A percentile compares a stretch with the other conserved stretches of the same genome.
phyloP scores from a whole-genome alignment of 2,329 filamentous ascomycete genomes.

The Penicillium frequentans region DNA sequence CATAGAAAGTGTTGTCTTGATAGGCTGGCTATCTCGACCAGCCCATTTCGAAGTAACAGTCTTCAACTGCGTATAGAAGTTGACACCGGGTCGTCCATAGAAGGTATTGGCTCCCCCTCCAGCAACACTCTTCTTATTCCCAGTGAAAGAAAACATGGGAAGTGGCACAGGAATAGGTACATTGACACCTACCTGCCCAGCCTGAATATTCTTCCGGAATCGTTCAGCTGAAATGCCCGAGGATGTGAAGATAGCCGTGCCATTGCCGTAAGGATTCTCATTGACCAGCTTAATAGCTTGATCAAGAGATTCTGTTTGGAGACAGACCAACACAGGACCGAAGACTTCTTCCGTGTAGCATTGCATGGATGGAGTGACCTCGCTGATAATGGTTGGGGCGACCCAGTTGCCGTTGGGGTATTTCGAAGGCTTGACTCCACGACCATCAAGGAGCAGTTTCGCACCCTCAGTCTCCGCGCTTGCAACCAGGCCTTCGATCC shows the following conservation, averaged over 20 bases:
- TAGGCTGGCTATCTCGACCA: neutral
- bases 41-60: slow-evolving; percentile 9
- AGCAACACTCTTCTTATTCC: slow-evolving; percentile 80
- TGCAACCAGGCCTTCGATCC: slow-evolving; percentile 58
- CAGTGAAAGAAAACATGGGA: slow-evolving; percentile 62
- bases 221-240: slow-evolving; percentile 57
- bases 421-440: neutral
- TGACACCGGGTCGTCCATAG: slow-evolving; percentile 7
- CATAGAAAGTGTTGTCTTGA: slow-evolving; percentile 4
- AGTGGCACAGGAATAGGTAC: slow-evolving; percentile 61
- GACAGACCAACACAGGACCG: slow-evolving; percentile 61
- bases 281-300: slow-evolving; percentile 63
- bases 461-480: slow-evolving; percentile 61
- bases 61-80: slow-evolving; percentile 12
- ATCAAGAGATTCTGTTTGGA: slow-evolving; percentile 57
- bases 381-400: slow-evolving; percentile 59
- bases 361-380: slow-evolving; percentile 61
- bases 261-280: slow-evolving; percentile 63
- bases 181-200: slow-evolving; percentile 64
- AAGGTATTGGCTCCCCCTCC: slow-evolving; percentile 67
- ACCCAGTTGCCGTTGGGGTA: slow-evolving; percentile 9
- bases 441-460: slow-evolving; percentile 56
- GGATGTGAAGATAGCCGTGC: slow-evolving; percentile 61
- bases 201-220: slow-evolving; percentile 63
- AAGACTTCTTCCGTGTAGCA: slow-evolving; percentile 66